Evolutionary conservation across 2,329 filamentous ascomycete species (phyloP).

Genomic region (Rutstroemia sydowiana): DNA sequence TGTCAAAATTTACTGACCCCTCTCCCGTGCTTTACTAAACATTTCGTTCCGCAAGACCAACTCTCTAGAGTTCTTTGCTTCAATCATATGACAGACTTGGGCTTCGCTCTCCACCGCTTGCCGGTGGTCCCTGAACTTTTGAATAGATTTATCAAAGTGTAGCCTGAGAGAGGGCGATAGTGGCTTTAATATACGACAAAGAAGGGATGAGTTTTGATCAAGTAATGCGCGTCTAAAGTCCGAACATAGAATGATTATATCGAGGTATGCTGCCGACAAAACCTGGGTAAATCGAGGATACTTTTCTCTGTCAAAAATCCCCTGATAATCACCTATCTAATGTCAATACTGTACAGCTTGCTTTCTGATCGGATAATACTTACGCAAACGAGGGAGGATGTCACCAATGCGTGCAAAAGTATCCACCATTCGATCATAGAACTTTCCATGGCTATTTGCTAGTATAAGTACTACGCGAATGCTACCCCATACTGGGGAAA

Average conservation of each 20-base stretch:
- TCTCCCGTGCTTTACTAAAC: not conserved
- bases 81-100: not conserved
- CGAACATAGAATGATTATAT: not conserved
- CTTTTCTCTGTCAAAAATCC: not conserved
- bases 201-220: not conserved
- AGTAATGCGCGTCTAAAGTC: not conserved
- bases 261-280: not conserved
- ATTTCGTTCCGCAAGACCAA: not conserved
- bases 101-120: not conserved
- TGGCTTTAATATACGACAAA: not conserved
- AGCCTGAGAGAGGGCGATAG: not conserved
- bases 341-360: no score
- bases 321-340: not conserved
- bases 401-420: not conserved
- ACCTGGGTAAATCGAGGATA: not conserved
- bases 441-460: not conserved
- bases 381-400: not conserved
- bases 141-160: not conserved
- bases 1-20: not conserved
- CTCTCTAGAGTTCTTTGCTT: not conserved
- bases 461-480: not conserved
- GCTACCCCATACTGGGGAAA: not conserved
- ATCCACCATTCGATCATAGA: not conserved
- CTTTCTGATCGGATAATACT: no score
- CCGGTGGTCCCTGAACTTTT: not conserved